Conservation (phyloP, 768 basidiomycete species). For the Leccinum subgranulosum region DNA sequence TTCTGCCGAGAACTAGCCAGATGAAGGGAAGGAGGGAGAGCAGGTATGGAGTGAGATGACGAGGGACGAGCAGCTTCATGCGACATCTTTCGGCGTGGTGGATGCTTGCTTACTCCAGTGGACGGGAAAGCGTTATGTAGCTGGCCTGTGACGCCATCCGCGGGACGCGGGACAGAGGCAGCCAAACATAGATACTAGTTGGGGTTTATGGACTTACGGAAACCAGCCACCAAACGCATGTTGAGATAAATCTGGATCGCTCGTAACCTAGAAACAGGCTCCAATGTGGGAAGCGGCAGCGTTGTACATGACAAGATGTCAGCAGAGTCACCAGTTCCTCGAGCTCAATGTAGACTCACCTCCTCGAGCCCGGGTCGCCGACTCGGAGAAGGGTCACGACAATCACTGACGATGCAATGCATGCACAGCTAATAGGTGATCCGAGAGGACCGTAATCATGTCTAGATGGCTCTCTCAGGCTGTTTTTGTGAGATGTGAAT, state of each 20-base stretch:
- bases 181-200: background rate
- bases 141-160: constrained; percentile 3
- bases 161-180: background rate
- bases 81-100: constrained; percentile 9
- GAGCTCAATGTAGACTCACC: constrained; percentile 2
- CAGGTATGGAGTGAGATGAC: constrained; percentile 5
- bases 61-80: constrained; percentile 1
- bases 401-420: background rate
- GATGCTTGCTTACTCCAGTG: background rate
- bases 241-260: constrained; percentile 2
- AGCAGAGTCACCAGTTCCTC: background rate
- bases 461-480: background rate
- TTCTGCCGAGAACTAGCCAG: constrained; percentile 6
- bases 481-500: constrained; percentile 1
- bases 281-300: constrained; percentile 8
- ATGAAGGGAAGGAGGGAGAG: constrained; percentile 17
- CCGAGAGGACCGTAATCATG: background rate
- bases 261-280: constrained; percentile 14
- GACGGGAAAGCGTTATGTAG: constrained; percentile 3
- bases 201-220: constrained; percentile 1
- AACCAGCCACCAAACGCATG: background rate
- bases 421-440: background rate
- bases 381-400: background rate
- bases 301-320: background rate
- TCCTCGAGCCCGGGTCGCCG: background rate